These are phyloP conservation scores for Balansia obtecta DNA, from an alignment of 2,329 filamentous ascomycete species.

Conservation along the genomic window DNA sequence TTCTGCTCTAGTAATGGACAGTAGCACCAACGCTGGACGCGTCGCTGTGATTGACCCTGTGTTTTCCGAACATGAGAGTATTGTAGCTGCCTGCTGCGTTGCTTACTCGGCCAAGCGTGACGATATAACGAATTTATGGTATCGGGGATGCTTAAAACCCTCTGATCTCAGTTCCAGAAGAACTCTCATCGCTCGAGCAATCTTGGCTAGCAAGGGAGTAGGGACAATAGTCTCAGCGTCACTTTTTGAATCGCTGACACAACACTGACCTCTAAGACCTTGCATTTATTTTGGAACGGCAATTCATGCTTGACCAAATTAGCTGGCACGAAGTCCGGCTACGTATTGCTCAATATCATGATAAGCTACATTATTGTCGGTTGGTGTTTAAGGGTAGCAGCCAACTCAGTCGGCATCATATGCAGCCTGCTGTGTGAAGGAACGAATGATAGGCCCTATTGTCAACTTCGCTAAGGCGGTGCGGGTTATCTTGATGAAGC, in stretches of 20 bases:
- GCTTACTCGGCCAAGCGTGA: constrained; percentile 79
- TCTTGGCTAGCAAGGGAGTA: constrained; percentile 28
- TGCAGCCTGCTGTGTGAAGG: background rate
- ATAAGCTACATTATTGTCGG: background rate
- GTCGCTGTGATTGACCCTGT: constrained; percentile 66
- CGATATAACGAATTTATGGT: constrained; percentile 90
- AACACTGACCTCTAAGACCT: background rate
- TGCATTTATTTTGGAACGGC: background rate
- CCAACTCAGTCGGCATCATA: background rate
- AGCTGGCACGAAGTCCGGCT: background rate
- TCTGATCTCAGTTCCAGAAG: constrained; percentile 21
- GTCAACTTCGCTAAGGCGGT: too few species aligned
- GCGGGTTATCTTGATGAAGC: too few species aligned
- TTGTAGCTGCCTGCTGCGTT: constrained; percentile 77
- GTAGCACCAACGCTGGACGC: constrained; percentile 20
- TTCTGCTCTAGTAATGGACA: constrained; percentile 55
- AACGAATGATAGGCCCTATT: background rate
- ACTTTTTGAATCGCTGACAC: constrained; percentile 22
- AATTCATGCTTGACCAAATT: background rate
- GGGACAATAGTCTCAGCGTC: constrained; percentile 19
- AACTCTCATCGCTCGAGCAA: constrained; percentile 25
- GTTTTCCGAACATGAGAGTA: constrained; percentile 63
- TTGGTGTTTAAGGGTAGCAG: background rate
- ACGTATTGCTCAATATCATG: background rate
- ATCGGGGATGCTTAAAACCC: constrained; percentile 56